phyloP scores from a whole-genome alignment of 257 asterid species.

The Capsicum rhomboideum region DNA sequence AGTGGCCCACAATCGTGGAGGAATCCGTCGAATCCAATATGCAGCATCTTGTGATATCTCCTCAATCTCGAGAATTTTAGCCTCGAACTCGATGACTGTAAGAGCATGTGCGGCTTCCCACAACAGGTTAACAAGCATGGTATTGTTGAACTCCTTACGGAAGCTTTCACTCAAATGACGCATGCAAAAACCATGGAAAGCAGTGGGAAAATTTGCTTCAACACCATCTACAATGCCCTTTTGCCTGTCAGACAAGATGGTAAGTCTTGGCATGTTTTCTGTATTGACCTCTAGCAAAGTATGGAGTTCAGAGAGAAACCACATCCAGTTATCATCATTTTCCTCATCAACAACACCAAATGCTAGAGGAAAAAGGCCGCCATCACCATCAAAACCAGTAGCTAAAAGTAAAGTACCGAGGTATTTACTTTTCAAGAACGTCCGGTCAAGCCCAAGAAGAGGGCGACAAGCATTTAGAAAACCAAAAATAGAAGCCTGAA shows the following conservation, averaged over 20 bases:
- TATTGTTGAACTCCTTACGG: conserved; percentile 78
- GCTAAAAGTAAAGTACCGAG: conserved; percentile 86
- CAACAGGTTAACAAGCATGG: conserved; percentile 73
- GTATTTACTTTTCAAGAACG: conserved; percentile 80
- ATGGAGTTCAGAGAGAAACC: conserved; percentile 96
- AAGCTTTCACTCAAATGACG: conserved; percentile 86
- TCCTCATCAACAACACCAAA: conserved; percentile 96
- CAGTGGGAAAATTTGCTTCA: conserved; percentile 84
- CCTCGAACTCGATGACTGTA: conserved; percentile 65
- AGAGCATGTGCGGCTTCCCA: conserved; percentile 93
- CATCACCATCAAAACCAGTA: conserved; percentile 93
- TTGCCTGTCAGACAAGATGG: conserved; percentile 84
- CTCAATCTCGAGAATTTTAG: conserved; percentile 70
- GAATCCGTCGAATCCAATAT: conserved; percentile 72
- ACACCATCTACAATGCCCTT: conserved; percentile 81
- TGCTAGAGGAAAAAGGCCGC: conserved; percentile 83
- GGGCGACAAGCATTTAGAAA: conserved; percentile 92
- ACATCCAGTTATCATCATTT: conserved; percentile 90
- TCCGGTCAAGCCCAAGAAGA: conserved; percentile 83
- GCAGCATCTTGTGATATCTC: conserved; percentile 90
- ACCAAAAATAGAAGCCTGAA: conserved; percentile 85
- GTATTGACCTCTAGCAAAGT: conserved; percentile 77
- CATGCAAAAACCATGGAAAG: conserved; percentile 92
- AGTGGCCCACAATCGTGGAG: conserved; percentile 87
- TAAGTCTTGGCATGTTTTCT: conserved; percentile 94